Conservation (phyloP, 225 moss, liverwort and hornwort species). For the Climacium dendroides region DNA sequence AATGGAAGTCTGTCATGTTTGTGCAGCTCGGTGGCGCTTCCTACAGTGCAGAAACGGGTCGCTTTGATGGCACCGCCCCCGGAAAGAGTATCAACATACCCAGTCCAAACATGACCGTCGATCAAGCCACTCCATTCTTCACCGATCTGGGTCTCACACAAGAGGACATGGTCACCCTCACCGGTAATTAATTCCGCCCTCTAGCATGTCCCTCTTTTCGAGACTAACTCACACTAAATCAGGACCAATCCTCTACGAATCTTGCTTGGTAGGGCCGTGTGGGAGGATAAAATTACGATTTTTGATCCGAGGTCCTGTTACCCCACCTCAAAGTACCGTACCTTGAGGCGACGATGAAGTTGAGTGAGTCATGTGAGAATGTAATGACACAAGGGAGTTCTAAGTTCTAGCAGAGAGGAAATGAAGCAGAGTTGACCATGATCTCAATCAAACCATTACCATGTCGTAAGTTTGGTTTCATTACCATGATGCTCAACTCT, state of each 20-base stretch:
- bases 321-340: not conserved
- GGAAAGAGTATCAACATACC: slow-evolving; percentile 1
- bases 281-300: no score
- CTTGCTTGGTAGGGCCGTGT: no score
- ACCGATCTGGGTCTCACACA: slow-evolving; percentile 24
- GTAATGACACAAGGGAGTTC: not conserved
- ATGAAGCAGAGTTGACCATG: not conserved
- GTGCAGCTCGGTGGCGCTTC: slow-evolving; percentile 37
- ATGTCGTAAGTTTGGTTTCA: not conserved
- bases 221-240: not conserved
- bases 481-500: not conserved
- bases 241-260: not conserved
- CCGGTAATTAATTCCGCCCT: not conserved
- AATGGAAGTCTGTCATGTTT: not conserved
- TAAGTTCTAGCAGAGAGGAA: no score
- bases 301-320: not conserved
- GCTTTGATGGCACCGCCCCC: slow-evolving; percentile 24
- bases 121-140: slow-evolving; percentile 16
- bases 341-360: no score
- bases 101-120: slow-evolving; percentile 3
- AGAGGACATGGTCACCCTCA: slow-evolving; percentile 34
- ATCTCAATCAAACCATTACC: not conserved
- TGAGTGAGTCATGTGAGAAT: not conserved
- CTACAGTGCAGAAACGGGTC: slow-evolving; percentile 33
- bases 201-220: not conserved